Conservation (phyloP, 352 stramenopile genomes). For the Pythium insidiosum region DNA sequence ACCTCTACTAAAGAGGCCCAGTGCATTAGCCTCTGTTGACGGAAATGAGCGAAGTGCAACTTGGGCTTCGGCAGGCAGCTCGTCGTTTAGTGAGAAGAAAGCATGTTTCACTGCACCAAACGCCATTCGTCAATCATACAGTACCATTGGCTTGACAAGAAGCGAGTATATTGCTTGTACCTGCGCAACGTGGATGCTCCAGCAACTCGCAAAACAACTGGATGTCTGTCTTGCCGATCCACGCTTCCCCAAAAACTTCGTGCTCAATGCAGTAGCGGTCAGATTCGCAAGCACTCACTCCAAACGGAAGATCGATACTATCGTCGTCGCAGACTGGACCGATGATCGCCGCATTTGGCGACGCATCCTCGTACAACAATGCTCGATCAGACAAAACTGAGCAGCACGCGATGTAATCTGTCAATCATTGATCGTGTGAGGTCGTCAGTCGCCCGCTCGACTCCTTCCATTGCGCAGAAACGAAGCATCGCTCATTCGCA, state of each 20-base stretch:
- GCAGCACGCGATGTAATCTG: too few species aligned
- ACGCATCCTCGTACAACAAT: conserved; percentile 28
- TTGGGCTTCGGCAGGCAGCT: conserved; percentile 47
- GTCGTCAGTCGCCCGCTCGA: conserved; percentile 26
- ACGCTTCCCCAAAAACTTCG: conserved; percentile 33
- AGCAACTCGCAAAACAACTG: conserved; percentile 35
- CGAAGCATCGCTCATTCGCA: not conserved
- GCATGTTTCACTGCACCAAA: conserved; percentile 25
- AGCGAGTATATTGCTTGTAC: conserved; percentile 20
- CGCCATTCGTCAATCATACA: not conserved
- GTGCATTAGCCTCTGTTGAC: conserved; percentile 45
- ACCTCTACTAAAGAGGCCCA: conserved; percentile 39
- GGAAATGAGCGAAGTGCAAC: conserved; percentile 58
- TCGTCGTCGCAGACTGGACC: conserved; percentile 23
- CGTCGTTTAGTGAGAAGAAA: conserved; percentile 51
- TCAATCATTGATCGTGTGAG: too few species aligned
- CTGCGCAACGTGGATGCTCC: conserved; percentile 31
- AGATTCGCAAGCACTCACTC: conserved; percentile 27
- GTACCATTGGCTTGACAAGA: conserved; percentile 5
- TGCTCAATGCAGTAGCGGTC: too few species aligned
- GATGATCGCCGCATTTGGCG: conserved; percentile 16
- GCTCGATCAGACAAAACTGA: too few species aligned
- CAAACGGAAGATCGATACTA: conserved; percentile 31
- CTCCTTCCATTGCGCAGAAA: not conserved
- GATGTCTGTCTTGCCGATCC: conserved; percentile 41